These are phyloP conservation scores for Quercus agrifolia DNA, from an alignment of 306 rosid genomes.

Conservation along the genomic window DNA sequence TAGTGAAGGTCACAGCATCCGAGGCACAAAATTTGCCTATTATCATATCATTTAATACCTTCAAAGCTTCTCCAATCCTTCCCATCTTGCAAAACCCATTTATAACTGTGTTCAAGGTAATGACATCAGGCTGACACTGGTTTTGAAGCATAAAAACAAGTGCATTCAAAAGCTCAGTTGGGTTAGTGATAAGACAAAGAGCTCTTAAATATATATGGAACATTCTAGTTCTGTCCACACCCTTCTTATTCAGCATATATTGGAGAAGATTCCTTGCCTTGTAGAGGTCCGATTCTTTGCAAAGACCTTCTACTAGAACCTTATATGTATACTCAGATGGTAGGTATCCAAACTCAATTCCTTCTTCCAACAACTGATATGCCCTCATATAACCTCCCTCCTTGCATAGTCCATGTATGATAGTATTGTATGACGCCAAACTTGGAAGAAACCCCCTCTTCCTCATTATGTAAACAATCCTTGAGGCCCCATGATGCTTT, in stretches of 20 bases:
- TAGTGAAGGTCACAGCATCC: constrained; percentile 78
- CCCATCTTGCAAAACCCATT: constrained; percentile 85
- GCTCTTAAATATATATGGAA: constrained; percentile 83
- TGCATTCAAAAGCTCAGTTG: constrained; percentile 75
- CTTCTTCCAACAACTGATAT: constrained; percentile 76
- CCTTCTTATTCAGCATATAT: constrained; percentile 15
- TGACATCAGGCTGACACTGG: constrained; percentile 30
- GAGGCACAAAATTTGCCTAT: constrained; percentile 70
- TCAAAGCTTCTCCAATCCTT: constrained; percentile 71
- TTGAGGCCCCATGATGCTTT: constrained; percentile 67
- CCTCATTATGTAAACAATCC: constrained; percentile 76
- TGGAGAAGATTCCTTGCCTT: too few relatives aligned
- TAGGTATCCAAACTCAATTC: constrained; percentile 53
- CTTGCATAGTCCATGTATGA: constrained; percentile 84
- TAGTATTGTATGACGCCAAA: constrained; percentile 44
- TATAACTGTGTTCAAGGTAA: not conserved
- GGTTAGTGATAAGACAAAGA: constrained; percentile 55
- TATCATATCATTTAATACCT: constrained; percentile 67
- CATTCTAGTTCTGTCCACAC: constrained; percentile 61
- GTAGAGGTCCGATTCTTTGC: too few relatives aligned
- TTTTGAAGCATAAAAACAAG: constrained; percentile 77
- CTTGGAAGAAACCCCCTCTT: constrained; percentile 61
- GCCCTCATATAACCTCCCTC: constrained; percentile 82
- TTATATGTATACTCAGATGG: constrained; percentile 51
- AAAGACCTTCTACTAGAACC: too few relatives aligned